These are phyloP conservation scores for Cucurbitaria berberidis DNA, from an alignment of 2,329 filamentous ascomycete genomes.

Conservation along the genomic window DNA sequence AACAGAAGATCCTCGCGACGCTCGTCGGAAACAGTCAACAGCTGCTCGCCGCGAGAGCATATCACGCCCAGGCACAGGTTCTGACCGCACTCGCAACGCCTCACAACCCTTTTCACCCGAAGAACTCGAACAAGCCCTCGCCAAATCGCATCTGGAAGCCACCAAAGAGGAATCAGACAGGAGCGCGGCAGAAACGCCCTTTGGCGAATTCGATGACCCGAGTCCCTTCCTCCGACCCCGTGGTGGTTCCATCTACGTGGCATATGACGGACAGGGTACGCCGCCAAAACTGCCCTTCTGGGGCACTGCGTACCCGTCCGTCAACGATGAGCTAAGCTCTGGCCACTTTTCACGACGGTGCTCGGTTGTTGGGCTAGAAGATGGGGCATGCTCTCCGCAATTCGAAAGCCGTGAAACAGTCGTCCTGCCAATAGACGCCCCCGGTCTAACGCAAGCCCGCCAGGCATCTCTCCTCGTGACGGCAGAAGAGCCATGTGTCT, in stretches of 20 bases:
- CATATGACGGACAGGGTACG: conserved; percentile 31
- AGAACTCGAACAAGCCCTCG: conserved; percentile 53
- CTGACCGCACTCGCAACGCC: conserved; percentile 34
- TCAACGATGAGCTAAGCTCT: conserved; percentile 10
- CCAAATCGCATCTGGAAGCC: conserved; percentile 47
- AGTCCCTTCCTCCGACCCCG: conserved; percentile 31
- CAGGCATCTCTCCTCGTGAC: conserved; percentile 21
- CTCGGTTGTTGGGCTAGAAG: conserved; percentile 11
- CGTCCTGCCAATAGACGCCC: conserved; percentile 16
- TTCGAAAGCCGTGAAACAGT: conserved; percentile 24
- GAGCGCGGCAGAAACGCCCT: conserved; percentile 27
- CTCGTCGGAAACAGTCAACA: conserved; percentile 30
- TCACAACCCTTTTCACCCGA: conserved; percentile 52
- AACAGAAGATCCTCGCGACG: conserved; percentile 40
- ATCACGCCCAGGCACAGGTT: conserved; percentile 35
- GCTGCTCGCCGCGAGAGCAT: conserved; percentile 30
- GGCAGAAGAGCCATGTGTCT: conserved; percentile 22
- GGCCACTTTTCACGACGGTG: conserved; percentile 21
- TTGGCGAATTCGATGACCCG: conserved; percentile 19
- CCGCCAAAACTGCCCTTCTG: conserved; percentile 28
- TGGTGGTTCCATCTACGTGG: conserved; percentile 34
- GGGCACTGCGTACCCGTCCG: conserved; percentile 23
- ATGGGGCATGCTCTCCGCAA: conserved; percentile 17
- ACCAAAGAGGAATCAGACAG: conserved; percentile 39
- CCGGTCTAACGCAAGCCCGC: conserved; percentile 17